Base-by-base conservation (phyloP, 108 stramenopile genomes). In the Nitzschia sp. region DNA sequence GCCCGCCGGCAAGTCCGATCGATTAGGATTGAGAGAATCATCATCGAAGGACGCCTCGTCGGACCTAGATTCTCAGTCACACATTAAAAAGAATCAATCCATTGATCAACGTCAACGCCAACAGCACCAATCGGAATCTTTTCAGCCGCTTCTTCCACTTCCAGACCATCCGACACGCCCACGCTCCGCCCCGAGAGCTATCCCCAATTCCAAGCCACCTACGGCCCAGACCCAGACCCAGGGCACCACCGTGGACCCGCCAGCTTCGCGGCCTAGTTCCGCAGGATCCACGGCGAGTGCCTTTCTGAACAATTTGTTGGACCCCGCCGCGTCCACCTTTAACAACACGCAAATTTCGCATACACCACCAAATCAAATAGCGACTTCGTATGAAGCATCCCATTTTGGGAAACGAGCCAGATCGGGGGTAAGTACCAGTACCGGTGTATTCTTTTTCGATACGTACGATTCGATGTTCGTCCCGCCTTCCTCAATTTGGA, bases 351-450 rank as follows among this genome's bases (percentile, higher is more conserved):
- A 50, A 21, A 2, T 84, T 26, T 77, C 79, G 6, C 92, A 89
- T 59, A 93, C 92, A n/a, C 92, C 89, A 33, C 92, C 89, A 9
- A 70, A 79, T 28, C 63, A 78, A 56, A 23, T 83, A 30, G 79
- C 76, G 15, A 81, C 87, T 27, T 84, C 84, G 19, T 93, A 90
- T 71, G 92, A 93, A 68, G 75, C 79, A 54, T 79, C 73, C 17
- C 92, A 90, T 70, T 93, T 93, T 66, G 87, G 84, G 11, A 93
- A 93, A 69, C 81, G 92, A 67, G 75, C 83, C 47, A 74, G 92
- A 58, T 53, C 89, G 15, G 92, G 92, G 76, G 89, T 90, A 77
- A 84, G 88, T 76, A n/a, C n/a, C n/a, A n/a, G n/a, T n/a, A n/a
- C n/a, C 41, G 33, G 9, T 32, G 29, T 52, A 29, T 58, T 35